A percentile compares a stretch with the other conserved stretches of the same genome.
Conservation (phyloP, 352 stramenopile genomes). For the Phytophthora parvispora region DNA sequence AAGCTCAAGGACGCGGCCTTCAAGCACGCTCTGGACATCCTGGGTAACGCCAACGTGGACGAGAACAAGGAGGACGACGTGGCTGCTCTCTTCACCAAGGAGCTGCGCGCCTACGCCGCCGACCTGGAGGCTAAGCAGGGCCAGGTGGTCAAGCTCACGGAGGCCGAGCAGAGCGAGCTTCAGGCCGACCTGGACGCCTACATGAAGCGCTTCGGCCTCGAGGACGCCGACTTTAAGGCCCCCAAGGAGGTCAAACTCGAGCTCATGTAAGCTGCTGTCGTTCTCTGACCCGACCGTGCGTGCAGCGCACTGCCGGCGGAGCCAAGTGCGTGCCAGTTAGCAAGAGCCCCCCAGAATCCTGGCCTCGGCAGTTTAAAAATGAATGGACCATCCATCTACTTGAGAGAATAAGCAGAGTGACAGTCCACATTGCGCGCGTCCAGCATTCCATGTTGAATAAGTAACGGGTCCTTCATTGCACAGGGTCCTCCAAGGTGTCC, state of each 20-base stretch:
- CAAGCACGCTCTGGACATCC: constrained; percentile 87
- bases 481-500: neutral
- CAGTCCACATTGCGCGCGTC: neutral
- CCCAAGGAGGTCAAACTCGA: constrained; percentile 88
- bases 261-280: constrained; percentile 74
- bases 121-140: constrained; percentile 85
- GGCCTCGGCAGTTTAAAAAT: constrained; percentile 40
- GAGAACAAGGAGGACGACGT: constrained; percentile 90
- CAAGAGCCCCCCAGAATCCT: constrained; percentile 19
- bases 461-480: too few relatives aligned
- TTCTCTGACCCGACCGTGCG: constrained; percentile 14
- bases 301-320: constrained; percentile 19
- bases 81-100: constrained; percentile 85
- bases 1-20: constrained; percentile 87
- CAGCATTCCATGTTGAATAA: too few relatives aligned
- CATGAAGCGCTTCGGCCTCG: constrained; percentile 89
- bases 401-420: constrained; percentile 33
- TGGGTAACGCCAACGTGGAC: constrained; percentile 71
- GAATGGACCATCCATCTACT: constrained; percentile 45
- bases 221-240: constrained; percentile 84
- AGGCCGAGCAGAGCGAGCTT: constrained; percentile 82
- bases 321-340: constrained; percentile 29
- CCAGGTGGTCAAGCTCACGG: constrained; percentile 78
- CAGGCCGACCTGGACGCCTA: constrained; percentile 88
- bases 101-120: constrained; percentile 81